Evolutionary conservation across 2,329 filamentous ascomycete species (phyloP).

Genomic region (Cryphonectria japonica): DNA sequence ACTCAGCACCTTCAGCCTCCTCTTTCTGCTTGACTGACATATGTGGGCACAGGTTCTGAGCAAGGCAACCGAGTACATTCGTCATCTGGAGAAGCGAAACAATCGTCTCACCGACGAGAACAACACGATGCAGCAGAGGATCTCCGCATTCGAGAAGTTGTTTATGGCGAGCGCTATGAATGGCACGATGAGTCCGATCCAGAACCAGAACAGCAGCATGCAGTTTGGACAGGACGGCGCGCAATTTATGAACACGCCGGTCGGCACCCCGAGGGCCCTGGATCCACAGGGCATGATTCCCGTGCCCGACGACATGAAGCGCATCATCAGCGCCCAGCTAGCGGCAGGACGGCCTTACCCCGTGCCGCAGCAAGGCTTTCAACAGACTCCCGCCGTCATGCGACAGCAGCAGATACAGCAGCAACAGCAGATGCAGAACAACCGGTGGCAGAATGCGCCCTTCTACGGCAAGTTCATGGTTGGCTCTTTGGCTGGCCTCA

Average conservation of each 20-base stretch:
- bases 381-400: constrained; percentile 49
- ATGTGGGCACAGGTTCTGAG: constrained; percentile 65
- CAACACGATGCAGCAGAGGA: constrained; percentile 72
- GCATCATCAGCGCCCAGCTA: constrained; percentile 61
- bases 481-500: constrained; percentile 86
- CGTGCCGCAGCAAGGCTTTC: constrained; percentile 45
- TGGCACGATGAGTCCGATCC: constrained; percentile 58
- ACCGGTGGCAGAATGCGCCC: constrained; percentile 58
- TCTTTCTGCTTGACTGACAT: constrained; percentile 17
- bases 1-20: background rate
- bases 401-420: constrained; percentile 62
- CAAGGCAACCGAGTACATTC: constrained; percentile 96
- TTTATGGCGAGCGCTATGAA: constrained; percentile 78
- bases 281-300: constrained; percentile 64
- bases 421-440: constrained; percentile 52
- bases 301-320: constrained; percentile 69
- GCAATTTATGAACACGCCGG: constrained; percentile 50
- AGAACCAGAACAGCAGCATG: constrained; percentile 58
- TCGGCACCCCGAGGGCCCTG: constrained; percentile 45
- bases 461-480: constrained; percentile 84
- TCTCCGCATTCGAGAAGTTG: constrained; percentile 77
- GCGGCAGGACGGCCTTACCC: constrained; percentile 58
- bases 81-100: constrained; percentile 90
- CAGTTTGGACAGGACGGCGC: constrained; percentile 51
- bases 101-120: constrained; percentile 83